Percentiles rank a stretch among this genome's conserved stretches.
These are phyloP conservation scores for Aureobasidium zeae DNA, from an alignment of 2,329 filamentous ascomycete genomes.

Conservation along the genomic window DNA sequence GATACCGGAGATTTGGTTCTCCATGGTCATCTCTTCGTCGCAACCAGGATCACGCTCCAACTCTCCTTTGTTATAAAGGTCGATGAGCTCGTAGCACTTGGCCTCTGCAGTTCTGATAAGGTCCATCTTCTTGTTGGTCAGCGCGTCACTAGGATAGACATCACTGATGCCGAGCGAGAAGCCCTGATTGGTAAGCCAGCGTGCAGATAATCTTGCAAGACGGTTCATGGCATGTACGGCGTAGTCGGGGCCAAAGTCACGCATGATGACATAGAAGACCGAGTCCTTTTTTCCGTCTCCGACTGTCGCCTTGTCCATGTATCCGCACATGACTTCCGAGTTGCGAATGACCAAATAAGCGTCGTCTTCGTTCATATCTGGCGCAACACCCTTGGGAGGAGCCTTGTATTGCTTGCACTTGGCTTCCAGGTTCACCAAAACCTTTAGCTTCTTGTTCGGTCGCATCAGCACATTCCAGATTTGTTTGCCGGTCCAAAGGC, in stretches of 20 bases:
- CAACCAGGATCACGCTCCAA: slow-evolving; percentile 81
- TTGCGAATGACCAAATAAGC: slow-evolving; percentile 89
- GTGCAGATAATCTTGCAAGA: slow-evolving; percentile 78
- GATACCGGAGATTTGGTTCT: slow-evolving; percentile 83
- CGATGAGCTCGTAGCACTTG: slow-evolving; percentile 74
- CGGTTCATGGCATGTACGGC: slow-evolving; percentile 91
- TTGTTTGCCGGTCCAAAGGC: slow-evolving; percentile 94
- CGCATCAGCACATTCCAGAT: slow-evolving; percentile 87
- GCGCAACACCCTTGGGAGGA: slow-evolving; percentile 51
- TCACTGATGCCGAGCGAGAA: slow-evolving; percentile 96
- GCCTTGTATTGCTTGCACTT: slow-evolving; percentile 74
- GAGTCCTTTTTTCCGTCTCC: slow-evolving; percentile 96
- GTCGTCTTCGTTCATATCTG: slow-evolving; percentile 67
- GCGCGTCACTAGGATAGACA: slow-evolving; percentile 68
- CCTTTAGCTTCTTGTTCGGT: slow-evolving; percentile 72
- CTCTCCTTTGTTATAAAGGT: slow-evolving; percentile 67
- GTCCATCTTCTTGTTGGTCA: slow-evolving; percentile 63
- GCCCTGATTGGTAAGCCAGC: slow-evolving; percentile 79
- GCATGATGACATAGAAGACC: slow-evolving; percentile 90
- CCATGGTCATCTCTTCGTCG: slow-evolving; percentile 83
- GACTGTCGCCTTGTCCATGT: slow-evolving; percentile 97
- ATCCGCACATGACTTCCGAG: slow-evolving; percentile 93
- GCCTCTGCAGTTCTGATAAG: slow-evolving; percentile 71
- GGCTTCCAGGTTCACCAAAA: slow-evolving; percentile 85
- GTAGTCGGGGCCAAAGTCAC: slow-evolving; percentile 85